Conservation (phyloP, 345 rosid species). For the Lumnitzera racemosa region DNA sequence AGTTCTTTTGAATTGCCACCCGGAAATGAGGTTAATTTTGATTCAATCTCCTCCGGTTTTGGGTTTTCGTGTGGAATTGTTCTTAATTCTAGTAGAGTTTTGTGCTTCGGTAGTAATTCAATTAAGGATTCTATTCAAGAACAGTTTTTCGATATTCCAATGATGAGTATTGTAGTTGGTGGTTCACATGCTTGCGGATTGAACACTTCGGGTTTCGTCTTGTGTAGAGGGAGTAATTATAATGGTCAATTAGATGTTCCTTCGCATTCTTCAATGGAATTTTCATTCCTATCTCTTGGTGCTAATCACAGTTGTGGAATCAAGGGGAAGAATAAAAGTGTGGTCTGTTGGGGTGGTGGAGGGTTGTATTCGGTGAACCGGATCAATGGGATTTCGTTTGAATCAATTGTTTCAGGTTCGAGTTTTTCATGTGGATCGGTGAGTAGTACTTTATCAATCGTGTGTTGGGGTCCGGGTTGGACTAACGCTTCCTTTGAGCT, state of each 20-base stretch:
- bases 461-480: constrained; percentile 84
- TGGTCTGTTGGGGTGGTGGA: constrained; percentile 75
- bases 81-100: constrained; percentile 11
- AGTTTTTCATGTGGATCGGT: constrained; percentile 66
- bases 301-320: constrained; percentile 57
- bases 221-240: constrained; percentile 50
- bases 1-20: constrained; percentile 9
- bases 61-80: constrained; percentile 70
- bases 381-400: constrained; percentile 29
- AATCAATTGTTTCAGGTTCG: constrained; percentile 59
- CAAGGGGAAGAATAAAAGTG: constrained; percentile 27
- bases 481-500: constrained; percentile 11
- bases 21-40: constrained; percentile 15
- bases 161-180: constrained; percentile 55
- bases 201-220: constrained; percentile 37
- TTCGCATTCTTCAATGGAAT: constrained; percentile 18
- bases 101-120: constrained; percentile 54
- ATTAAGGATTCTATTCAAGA: constrained; percentile 28
- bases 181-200: constrained; percentile 72
- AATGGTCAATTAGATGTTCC: constrained; percentile 57
- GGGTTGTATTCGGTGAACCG: constrained; percentile 26
- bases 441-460: constrained; percentile 28
- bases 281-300: constrained; percentile 53
- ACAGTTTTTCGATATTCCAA: constrained; percentile 36
- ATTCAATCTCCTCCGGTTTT: constrained; percentile 53